Evolutionary conservation across 1,284 basidiomycete species (phyloP), one percentile per base, ranked within the genome.

Genomic region (Lentinula novae-zelandiae): DNA sequence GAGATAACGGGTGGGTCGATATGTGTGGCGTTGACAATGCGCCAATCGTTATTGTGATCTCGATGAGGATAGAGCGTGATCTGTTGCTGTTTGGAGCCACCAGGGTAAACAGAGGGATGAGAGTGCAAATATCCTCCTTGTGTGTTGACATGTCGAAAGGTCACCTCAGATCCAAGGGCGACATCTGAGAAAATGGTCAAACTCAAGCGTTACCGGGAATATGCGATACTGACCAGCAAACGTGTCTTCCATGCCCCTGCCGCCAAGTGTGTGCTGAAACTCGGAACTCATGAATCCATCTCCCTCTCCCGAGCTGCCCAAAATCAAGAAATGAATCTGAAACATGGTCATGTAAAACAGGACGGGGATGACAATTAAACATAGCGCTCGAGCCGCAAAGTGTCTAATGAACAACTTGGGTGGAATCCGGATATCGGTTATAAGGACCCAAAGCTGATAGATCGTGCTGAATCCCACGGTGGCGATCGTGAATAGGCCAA

Each of bases 261-360:
- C 95, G n/a, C 89, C 81, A 7, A 99, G 81, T 0, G 96, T 98
- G 71, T 98, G 96, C 75, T 98, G 96, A 78, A 99, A 99, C 69
- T 95, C 94, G 12, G 95, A 93, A 77, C 92, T 96, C 97, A 99
- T 99, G 76, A 99, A 99, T 0, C 95, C 94, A 73, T 99, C 97
- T 0, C 97, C 97, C 62, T 98, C 95, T 38, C 97, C 97, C 2
- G 92, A 92, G 73, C 88, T 90, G 69, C 86, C 84, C 38, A 99
- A 80, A 64, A 99, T 84, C 71, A 87, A 75, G 75, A 99, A 96
- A 73, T 99, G 97, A 58, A 99, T 88, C 72, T 89, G 83, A 77
- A 99, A 99, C 87, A 95, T 96, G 69, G 80, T 73, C 90, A 98
- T 93, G 79, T 99, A 99, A 74, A 99, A 95, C 39, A 89, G 48